Percentiles rank a stretch among this genome's conserved stretches.
phyloP scores from a whole-genome alignment of 2,329 filamentous ascomycete genomes.

The Ustulina deusta region DNA sequence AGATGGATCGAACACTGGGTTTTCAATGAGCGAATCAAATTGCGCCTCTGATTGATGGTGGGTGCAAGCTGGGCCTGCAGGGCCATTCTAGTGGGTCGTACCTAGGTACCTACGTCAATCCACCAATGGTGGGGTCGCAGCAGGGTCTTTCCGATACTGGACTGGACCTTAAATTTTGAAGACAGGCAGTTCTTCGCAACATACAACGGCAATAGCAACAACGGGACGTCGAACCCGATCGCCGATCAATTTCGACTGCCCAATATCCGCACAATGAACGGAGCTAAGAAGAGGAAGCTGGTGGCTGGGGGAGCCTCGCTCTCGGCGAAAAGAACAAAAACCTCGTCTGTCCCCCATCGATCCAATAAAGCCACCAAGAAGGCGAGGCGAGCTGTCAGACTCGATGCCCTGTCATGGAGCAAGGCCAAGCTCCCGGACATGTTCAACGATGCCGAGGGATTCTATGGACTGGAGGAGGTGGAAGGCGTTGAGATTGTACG shows the following conservation, averaged over 20 bases:
- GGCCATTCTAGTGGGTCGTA: constrained; percentile 17
- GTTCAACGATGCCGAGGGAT: constrained; percentile 90
- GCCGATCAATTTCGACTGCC: constrained; percentile 9
- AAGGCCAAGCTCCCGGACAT: constrained; percentile 77
- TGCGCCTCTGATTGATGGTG: constrained; percentile 36
- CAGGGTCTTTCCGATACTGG: constrained; percentile 25
- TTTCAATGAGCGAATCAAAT: constrained; percentile 36
- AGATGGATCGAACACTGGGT: constrained; percentile 26
- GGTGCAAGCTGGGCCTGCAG: constrained; percentile 51
- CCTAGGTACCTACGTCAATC: constrained; percentile 3
- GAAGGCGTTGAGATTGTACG: constrained; percentile 89
- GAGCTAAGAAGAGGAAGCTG: constrained; percentile 46
- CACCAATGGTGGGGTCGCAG: constrained; percentile 32
- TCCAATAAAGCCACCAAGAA: constrained; percentile 41
- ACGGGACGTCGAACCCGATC: background rate
- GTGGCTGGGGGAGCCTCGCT: constrained; percentile 33
- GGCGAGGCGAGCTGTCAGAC: constrained; percentile 58
- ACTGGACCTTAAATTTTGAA: constrained; percentile 17
- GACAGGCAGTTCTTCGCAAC: constrained; percentile 22
- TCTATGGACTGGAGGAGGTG: constrained; percentile 91
- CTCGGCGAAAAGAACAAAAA: constrained; percentile 44
- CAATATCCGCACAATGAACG: constrained; percentile 41
- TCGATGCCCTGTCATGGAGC: constrained; percentile 67
- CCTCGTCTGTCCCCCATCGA: constrained; percentile 25
- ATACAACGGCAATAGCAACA: constrained; percentile 1